phyloP scores from a whole-genome alignment of 148 eudicot species.

The Heliamphora exappendiculata region DNA sequence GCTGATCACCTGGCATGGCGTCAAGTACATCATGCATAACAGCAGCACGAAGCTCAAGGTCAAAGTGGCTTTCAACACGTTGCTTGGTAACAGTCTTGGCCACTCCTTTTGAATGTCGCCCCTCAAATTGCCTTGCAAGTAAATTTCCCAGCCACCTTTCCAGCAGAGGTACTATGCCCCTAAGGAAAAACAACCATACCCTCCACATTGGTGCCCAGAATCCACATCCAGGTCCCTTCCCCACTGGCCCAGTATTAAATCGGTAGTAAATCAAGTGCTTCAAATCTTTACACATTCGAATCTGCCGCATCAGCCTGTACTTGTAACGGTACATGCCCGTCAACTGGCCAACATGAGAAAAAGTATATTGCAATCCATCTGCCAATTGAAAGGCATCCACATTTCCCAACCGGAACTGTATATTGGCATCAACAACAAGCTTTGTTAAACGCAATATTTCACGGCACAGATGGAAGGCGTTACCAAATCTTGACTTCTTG shows the following conservation, averaged over 20 bases:
- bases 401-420: constrained; percentile 98
- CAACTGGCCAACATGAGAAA: constrained; percentile 97
- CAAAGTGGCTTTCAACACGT: constrained; percentile 99
- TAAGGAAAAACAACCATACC: constrained; percentile 99
- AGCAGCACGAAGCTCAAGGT: constrained; percentile 99
- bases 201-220: constrained; percentile 99
- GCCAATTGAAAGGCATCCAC: constrained; percentile 99
- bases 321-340: constrained; percentile 98
- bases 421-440: constrained; percentile 98
- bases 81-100: constrained; percentile 99
- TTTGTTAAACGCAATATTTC: constrained; percentile 94
- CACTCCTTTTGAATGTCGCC: constrained; percentile 97
- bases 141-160: constrained; percentile 98
- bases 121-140: constrained; percentile 97
- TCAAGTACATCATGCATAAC: constrained; percentile 99
- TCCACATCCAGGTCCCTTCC: constrained; percentile 99
- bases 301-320: constrained; percentile 97
- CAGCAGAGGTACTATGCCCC: constrained; percentile 94
- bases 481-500: constrained; percentile 95
- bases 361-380: constrained; percentile 95
- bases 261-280: constrained; percentile 97
- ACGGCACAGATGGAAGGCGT: constrained; percentile 98
- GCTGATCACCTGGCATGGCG: constrained; percentile 73
- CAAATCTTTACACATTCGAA: constrained; percentile 96
- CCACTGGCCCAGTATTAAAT: constrained; percentile 98